Conservation (phyloP, 352 stramenopile species). For the Phytopythium boreale region DNA sequence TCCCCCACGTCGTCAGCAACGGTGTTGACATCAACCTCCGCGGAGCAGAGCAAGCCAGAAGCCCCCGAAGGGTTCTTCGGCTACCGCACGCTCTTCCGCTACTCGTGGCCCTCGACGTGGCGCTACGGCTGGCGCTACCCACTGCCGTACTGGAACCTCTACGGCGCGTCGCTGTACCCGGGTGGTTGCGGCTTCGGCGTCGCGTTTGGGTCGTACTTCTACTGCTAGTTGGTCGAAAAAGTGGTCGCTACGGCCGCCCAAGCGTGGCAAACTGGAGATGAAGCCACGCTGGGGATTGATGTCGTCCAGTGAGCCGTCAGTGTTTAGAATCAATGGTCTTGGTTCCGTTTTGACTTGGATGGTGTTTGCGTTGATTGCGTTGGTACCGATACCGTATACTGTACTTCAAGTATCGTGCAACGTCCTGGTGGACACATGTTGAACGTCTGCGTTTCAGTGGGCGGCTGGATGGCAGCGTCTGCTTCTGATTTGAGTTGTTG, state of each 20-base stretch:
- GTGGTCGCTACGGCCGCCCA: background rate
- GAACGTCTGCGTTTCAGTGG: too few species aligned
- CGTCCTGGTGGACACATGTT: too few species aligned
- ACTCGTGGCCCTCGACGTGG: background rate
- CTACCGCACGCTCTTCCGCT: background rate
- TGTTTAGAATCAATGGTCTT: background rate
- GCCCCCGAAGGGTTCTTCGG: background rate
- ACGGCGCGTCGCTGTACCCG: constrained; percentile 14
- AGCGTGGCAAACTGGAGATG: background rate
- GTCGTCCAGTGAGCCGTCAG: background rate
- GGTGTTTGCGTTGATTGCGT: too few species aligned
- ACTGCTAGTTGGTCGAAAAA: background rate
- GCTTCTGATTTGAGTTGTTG: too few species aligned
- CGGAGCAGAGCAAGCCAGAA: background rate
- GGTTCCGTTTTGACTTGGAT: background rate
- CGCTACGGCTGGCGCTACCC: background rate
- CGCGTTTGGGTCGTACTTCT: constrained; percentile 13
- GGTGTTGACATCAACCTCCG: background rate
- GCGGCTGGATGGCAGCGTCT: too few species aligned
- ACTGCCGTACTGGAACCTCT: background rate
- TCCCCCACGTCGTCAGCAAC: background rate
- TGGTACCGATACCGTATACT: too few species aligned
- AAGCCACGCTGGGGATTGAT: background rate
- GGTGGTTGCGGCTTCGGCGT: constrained; percentile 17
- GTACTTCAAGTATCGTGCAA: too few species aligned